Evolutionary conservation across 495 filamentous ascomycete species (phyloP).

Genomic region (Penicillium canariense): DNA sequence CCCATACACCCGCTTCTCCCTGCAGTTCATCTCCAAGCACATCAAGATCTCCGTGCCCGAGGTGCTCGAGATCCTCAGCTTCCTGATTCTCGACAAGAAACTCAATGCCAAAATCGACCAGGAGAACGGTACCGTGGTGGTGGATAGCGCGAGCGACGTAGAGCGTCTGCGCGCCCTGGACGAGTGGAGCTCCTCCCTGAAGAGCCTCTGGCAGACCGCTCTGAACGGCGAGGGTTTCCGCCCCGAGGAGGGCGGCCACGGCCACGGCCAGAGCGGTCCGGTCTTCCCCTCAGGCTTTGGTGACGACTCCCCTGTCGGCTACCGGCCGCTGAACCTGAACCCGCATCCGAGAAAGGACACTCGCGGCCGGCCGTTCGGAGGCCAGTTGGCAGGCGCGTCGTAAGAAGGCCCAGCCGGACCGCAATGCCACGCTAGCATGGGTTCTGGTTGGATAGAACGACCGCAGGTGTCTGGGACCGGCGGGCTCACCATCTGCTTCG

Average conservation of each 20-base stretch:
- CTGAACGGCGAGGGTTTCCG: conserved; percentile 77
- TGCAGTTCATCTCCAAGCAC: conserved; percentile 79
- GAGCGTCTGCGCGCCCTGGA: conserved; percentile 71
- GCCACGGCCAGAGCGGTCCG: conserved; percentile 25
- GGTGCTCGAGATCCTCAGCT: conserved; percentile 90
- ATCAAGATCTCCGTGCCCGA: conserved; percentile 81
- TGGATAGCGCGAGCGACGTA: conserved; percentile 70
- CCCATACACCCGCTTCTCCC: conserved; percentile 88
- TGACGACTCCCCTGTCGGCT: conserved; percentile 30
- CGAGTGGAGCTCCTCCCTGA: conserved; percentile 68
- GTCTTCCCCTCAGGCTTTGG: conserved; percentile 34
- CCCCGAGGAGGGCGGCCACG: conserved; percentile 32
- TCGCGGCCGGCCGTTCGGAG: conserved; percentile 16
- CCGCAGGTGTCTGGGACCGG: conserved; percentile 10
- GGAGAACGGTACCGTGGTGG: conserved; percentile 74
- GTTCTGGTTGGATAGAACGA: background rate
- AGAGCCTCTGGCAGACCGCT: conserved; percentile 59
- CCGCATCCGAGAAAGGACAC: conserved; percentile 21
- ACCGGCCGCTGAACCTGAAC: conserved; percentile 6
- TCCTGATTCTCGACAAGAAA: conserved; percentile 85
- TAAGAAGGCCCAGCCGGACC: background rate
- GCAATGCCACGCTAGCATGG: background rate
- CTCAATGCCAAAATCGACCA: conserved; percentile 89
- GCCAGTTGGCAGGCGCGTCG: conserved; percentile 5
- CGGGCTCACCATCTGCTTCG: background rate